Evolutionary conservation across 192 early-diverging fungal genomes (phyloP), one percentile per base, ranked within the genome.

Genomic region (Coemansia erecta): DNA sequence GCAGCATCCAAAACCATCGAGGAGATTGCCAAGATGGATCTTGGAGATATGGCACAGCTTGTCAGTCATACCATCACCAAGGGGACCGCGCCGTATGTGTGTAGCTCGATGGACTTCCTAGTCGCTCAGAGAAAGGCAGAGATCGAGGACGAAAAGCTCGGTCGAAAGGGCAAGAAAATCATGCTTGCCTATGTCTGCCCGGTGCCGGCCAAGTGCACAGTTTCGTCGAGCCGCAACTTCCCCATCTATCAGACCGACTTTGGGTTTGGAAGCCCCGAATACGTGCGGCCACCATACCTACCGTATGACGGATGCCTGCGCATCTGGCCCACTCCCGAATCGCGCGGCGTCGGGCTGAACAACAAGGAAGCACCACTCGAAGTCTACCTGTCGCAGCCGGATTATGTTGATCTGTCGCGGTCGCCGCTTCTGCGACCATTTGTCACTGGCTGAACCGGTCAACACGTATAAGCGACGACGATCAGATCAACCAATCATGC

Each of bases 301-400:
- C 76, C 76, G 0, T 79, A 63, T 14, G 76, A 79, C 24, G 76
- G 76, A 3, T 79, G 76, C 44, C n/a, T 72, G 70, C 70, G 76
- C 26, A 56, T 79, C 37, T 79, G 76, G 76, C 76, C 76, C 0
- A 71, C 70, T 0, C 76, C 76, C 9, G 39, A 50, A 39, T 52
- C 65, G 2, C 22, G 45, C 6, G 40, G 45, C 3, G 2, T 10
- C 4, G 61, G 60, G 11, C 21, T 46, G 0, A 46, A 13, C 4
- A 59, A 55, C 53, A 56, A 53, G 15, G 61, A 56, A 2, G 70
- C 70, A 11, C 48, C 63, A 8, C 53, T 79, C 8, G 70, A 79
- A 31, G 53, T 79, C 4, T 79, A 79, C 22, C 8, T 73, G 7
- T 69, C 76, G 17, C 70, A 60, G 44, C 76, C 76, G 11, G 70